Conservation (phyloP, 805 yeast species). For the Zygosaccharomyces rouxii region DNA sequence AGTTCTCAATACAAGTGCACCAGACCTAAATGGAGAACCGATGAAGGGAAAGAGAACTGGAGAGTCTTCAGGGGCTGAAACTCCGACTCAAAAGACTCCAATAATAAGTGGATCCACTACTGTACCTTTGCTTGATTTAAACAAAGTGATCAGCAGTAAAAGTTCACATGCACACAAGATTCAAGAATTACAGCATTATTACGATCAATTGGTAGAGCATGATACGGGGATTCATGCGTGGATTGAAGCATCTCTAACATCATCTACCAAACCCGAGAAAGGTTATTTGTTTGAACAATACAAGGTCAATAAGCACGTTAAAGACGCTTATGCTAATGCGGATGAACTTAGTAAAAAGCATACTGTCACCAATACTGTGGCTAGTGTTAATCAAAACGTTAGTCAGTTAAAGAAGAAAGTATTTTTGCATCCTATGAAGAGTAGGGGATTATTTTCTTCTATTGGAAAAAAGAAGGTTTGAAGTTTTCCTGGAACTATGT, state of each 20-base stretch:
- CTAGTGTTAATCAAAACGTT: conserved; percentile 44
- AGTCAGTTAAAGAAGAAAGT: conserved; percentile 48
- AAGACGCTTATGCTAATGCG: conserved; percentile 63
- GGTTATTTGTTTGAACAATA: conserved; percentile 36
- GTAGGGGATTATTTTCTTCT: conserved; percentile 48
- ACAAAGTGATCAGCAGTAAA: conserved; percentile 36
- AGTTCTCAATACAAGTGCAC: conserved; percentile 16
- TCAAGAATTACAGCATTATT: conserved; percentile 28
- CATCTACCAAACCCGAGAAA: conserved; percentile 29
- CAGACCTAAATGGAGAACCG: conserved; percentile 19
- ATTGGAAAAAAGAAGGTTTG: conserved; percentile 52
- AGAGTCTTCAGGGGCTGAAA: conserved; percentile 26
- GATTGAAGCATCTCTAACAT: conserved; percentile 39
- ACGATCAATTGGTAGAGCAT: conserved; percentile 39
- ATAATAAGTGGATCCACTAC: conserved; percentile 19
- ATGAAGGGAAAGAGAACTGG: conserved; percentile 38
- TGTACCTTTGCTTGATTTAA: conserved; percentile 40
- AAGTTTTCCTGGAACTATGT: conserved; percentile 9
- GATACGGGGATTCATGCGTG: conserved; percentile 59
- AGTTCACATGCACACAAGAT: conserved; percentile 23
- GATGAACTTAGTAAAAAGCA: conserved; percentile 39
- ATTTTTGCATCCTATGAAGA: conserved; percentile 47
- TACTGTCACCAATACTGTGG: conserved; percentile 39
- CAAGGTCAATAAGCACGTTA: conserved; percentile 48
- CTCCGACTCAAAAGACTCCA: not conserved